Evolutionary conservation across 2,329 filamentous ascomycete species (phyloP), one percentile per base, ranked within the genome.

Genomic region (Trichocomaceae sp.): DNA sequence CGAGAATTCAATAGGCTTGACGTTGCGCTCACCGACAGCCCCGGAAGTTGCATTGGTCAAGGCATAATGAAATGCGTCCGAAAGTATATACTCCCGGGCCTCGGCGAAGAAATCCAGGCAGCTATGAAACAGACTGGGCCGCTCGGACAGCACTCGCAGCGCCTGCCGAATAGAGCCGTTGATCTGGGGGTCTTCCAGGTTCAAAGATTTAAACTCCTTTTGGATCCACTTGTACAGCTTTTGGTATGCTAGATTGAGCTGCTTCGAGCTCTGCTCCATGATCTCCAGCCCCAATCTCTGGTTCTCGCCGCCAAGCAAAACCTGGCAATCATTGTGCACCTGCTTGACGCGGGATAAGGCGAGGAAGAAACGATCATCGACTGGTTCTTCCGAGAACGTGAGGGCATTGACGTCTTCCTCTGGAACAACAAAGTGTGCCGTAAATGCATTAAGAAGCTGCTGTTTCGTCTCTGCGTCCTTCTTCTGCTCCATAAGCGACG

Each of bases 201-300:
- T 95, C 50, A 97, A 74, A 0, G 85, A 86, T 69, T 91, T 95
- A 73, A 99, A 95, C 64, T 96, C 90, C 57, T 87, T 85, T 68
- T 96, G 91, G 19, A 95, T 85, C 92, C 92, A 99, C 63, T 89
- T 85, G 72, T 95, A 96, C 2, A 99, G 80, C 68, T 96, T 99
- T 67, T 99, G 92, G 63, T 93, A 99, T 5, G 89, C 92, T 15
- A 85, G 80, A 64, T 96, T 93, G 49, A 99, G 79, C 58, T 89
- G 84, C 57, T 89, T 90, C 0, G 90, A 91, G 54, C 86, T 92
- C 68, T 92, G 84, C 59, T 96, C 92, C 79, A 97, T 91, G 48
- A 97, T 82, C 63, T 97, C 91, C 3, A 95, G 77, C 0, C 92
- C 93, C 0, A 96, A 75, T 8, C 85, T 85, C 71, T 97, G 91